These are phyloP conservation scores for Pholiota adiposa DNA, from an alignment of 1,284 basidiomycete genomes.

Conservation along the genomic window DNA sequence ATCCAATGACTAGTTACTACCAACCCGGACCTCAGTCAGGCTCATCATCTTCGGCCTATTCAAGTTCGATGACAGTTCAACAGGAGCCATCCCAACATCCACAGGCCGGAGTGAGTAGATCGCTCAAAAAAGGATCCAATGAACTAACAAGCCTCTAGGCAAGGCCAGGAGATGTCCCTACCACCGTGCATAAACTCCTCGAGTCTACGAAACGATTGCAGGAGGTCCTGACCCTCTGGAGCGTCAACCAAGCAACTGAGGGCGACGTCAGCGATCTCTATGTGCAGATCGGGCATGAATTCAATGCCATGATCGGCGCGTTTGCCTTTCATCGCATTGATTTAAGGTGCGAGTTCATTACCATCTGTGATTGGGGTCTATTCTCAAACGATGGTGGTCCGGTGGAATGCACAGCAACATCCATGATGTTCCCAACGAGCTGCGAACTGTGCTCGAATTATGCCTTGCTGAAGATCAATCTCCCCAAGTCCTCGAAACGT, in stretches of 20 bases:
- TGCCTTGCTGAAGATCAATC: conserved; percentile 88
- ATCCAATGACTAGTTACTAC: not conserved
- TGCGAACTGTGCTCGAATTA: conserved; percentile 83
- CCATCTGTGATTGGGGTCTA: not conserved
- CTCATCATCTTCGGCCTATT: not conserved
- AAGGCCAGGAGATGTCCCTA: conserved; percentile 52
- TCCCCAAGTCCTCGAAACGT: conserved; percentile 69
- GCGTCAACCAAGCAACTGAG: conserved; percentile 67
- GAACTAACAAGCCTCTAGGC: conserved; percentile 2
- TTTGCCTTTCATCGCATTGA: conserved; percentile 83
- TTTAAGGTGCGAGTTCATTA: conserved; percentile 69
- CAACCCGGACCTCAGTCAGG: not conserved
- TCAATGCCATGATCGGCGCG: conserved; percentile 83
- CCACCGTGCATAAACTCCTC: conserved; percentile 82
- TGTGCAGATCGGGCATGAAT: conserved; percentile 91
- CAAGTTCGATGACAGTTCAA: not conserved
- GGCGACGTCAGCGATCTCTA: conserved; percentile 90
- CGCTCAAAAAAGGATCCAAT: not conserved
- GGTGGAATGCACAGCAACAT: conserved; percentile 74
- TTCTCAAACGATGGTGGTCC: not conserved
- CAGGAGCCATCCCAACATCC: not conserved
- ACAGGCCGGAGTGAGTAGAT: not conserved
- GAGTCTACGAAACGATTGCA: conserved; percentile 89
- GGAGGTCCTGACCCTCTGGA: conserved; percentile 81
- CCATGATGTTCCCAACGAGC: conserved; percentile 77